These are phyloP conservation scores for Pseudopyrenochaeta lycopersici DNA, from an alignment of 2,329 filamentous ascomycete species.

Conservation along the genomic window DNA sequence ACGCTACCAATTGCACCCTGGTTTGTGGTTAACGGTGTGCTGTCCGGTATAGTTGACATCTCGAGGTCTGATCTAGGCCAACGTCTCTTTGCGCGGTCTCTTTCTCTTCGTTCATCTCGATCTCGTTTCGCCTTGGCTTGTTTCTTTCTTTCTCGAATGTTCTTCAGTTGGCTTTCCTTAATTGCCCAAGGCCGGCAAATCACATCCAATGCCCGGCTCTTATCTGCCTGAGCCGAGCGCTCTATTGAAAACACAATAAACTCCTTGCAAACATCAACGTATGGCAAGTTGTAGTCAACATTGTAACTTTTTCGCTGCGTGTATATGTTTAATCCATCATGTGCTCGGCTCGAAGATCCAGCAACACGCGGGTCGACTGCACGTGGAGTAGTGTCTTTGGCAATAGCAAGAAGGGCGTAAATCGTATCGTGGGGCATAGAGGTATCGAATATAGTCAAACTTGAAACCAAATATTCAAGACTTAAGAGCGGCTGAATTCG, in stretches of 20 bases:
- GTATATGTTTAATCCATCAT: slow-evolving; percentile 18
- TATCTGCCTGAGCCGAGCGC: slow-evolving; percentile 17
- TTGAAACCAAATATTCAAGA: slow-evolving; percentile 49
- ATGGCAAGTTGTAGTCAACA: slow-evolving; percentile 45
- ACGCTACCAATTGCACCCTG: no score
- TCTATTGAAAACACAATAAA: slow-evolving; percentile 48
- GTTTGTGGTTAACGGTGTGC: no score
- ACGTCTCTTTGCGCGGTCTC: background rate
- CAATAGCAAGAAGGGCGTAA: slow-evolving; percentile 47
- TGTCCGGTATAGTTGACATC: background rate
- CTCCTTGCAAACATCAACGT: slow-evolving; percentile 44
- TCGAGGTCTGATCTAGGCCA: background rate
- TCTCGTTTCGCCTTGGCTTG: background rate
- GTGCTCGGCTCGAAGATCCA: background rate
- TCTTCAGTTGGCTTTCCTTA: slow-evolving; percentile 1
- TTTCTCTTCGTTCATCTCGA: background rate
- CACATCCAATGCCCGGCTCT: slow-evolving; percentile 45
- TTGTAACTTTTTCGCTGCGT: slow-evolving; percentile 31
- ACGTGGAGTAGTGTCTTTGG: slow-evolving; percentile 40
- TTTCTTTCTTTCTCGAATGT: background rate
- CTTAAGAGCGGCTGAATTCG: slow-evolving; percentile 27
- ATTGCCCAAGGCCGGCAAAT: slow-evolving; percentile 52
- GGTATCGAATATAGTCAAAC: slow-evolving; percentile 42
- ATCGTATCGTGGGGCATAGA: slow-evolving; percentile 42
- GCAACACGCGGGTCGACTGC: background rate